phyloP scores from a whole-genome alignment of 306 rosid genomes.

The Vigna mungo region DNA sequence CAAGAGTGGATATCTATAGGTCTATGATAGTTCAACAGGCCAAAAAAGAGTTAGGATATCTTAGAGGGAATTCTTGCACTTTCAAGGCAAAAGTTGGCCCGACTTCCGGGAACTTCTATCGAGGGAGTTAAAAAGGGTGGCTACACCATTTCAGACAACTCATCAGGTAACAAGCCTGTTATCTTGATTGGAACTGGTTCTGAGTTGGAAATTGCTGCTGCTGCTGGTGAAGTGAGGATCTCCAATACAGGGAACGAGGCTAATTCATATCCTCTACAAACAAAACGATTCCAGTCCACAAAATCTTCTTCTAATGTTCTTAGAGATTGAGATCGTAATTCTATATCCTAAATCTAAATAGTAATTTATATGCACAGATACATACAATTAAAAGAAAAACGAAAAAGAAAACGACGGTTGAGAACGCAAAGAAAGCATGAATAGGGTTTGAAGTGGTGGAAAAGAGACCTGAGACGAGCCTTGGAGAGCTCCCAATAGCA shows the following conservation, averaged over 20 bases:
- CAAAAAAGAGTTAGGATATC: too few species aligned
- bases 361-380: not conserved
- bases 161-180: slow-evolving; percentile 89
- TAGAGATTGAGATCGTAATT: not conserved
- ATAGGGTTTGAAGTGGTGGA: not conserved
- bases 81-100: slow-evolving; percentile 87
- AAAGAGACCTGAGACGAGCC: slow-evolving; percentile 77
- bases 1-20: too few species aligned
- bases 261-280: not conserved
- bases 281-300: not conserved
- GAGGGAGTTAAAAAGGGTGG: slow-evolving; percentile 98
- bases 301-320: not conserved
- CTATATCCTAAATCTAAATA: not conserved
- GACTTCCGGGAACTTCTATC: slow-evolving; percentile 82
- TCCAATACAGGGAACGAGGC: not conserved
- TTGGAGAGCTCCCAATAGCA: slow-evolving; percentile 94
- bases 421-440: too few species aligned
- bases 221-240: slow-evolving; percentile 51
- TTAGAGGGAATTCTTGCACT: slow-evolving; percentile 68
- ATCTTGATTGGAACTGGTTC: slow-evolving; percentile 95
- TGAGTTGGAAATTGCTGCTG: slow-evolving; percentile 88
- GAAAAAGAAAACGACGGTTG: not conserved
- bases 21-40: too few species aligned
- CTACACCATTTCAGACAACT: slow-evolving; percentile 83
- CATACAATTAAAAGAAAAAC: not conserved